A percentile compares a stretch with the other conserved stretches of the same genome.
phyloP scores from a whole-genome alignment of 495 filamentous ascomycete genomes.

The Mytilinidion resinicola region DNA sequence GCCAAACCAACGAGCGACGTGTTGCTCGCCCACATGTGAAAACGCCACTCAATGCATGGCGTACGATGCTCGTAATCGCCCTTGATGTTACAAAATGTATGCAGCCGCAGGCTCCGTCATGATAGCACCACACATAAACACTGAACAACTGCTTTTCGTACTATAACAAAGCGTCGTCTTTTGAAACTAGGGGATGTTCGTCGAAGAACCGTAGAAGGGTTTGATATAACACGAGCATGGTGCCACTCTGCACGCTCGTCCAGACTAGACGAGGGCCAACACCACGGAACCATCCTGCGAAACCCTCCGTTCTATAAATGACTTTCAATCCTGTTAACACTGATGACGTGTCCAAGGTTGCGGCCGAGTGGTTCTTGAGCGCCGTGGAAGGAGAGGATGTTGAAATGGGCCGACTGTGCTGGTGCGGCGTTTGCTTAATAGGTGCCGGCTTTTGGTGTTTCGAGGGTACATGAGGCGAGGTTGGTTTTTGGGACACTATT shows the following conservation, averaged over 20 bases:
- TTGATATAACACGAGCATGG: conserved; percentile 96
- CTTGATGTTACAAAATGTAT: too few species aligned
- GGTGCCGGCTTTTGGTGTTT: conserved; percentile 17
- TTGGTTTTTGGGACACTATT: background rate
- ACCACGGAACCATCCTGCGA: conserved; percentile 88
- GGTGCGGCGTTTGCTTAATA: conserved; percentile 8
- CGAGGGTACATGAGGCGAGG: background rate
- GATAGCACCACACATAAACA: too few species aligned
- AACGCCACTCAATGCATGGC: too few species aligned
- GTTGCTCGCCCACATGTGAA: too few species aligned
- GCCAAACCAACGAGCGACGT: too few species aligned
- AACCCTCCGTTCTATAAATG: conserved; percentile 82
- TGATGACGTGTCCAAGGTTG: conserved; percentile 78
- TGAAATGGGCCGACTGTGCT: conserved; percentile 59
- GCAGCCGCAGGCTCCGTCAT: too few species aligned
- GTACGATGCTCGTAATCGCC: too few species aligned
- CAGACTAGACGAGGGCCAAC: conserved; percentile 92
- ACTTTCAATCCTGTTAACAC: conserved; percentile 76
- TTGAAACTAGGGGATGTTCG: conserved; percentile 32
- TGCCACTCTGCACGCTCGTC: conserved; percentile 94
- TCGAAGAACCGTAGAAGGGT: conserved; percentile 73
- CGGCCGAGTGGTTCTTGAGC: conserved; percentile 63
- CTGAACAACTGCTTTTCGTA: too few species aligned
- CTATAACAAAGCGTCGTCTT: background rate
- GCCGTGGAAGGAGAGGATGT: conserved; percentile 79